Evolutionary conservation across 495 filamentous ascomycete genomes (phyloP).

Genomic region (Lentithecium fluviatile): DNA sequence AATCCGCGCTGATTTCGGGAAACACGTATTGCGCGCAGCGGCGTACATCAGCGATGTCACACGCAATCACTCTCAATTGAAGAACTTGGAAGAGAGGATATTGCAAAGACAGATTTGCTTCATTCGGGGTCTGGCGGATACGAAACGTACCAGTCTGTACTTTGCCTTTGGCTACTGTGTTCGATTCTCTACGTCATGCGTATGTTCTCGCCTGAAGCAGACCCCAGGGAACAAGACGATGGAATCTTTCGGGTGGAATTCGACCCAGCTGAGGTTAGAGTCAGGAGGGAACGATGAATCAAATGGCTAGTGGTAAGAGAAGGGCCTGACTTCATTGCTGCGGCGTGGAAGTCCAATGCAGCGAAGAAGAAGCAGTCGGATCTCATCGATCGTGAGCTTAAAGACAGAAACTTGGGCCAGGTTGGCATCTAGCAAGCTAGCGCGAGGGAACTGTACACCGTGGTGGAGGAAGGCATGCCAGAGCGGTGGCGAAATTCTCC

Average conservation of each 20-base stretch:
- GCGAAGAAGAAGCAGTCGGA: neutral
- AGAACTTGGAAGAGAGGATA: neutral
- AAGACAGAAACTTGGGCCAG: neutral
- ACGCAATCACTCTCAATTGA: neutral
- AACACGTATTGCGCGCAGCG: neutral
- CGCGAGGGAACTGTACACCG: neutral
- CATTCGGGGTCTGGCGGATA: neutral
- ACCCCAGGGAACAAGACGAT: too few relatives aligned
- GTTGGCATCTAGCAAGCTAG: neutral
- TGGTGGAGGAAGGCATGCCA: neutral
- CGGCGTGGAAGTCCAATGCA: neutral
- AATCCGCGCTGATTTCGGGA: neutral
- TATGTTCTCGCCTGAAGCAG: neutral
- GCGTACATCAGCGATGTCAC: neutral
- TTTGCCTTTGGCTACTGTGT: neutral
- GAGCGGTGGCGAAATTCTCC: neutral
- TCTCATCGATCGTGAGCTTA: neutral
- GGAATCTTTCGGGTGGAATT: neutral
- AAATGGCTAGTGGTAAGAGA: neutral
- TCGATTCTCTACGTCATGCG: neutral
- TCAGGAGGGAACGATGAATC: neutral
- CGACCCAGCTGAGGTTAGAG: neutral
- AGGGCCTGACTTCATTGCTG: conserved; percentile 1
- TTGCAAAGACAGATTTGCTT: neutral
- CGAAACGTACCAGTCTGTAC: neutral